A percentile compares a stretch with the other conserved stretches of the same genome.
These are phyloP conservation scores for Urostyla sp. DNA, from an alignment of 73 alveolate genomes.

Conservation along the genomic window DNA sequence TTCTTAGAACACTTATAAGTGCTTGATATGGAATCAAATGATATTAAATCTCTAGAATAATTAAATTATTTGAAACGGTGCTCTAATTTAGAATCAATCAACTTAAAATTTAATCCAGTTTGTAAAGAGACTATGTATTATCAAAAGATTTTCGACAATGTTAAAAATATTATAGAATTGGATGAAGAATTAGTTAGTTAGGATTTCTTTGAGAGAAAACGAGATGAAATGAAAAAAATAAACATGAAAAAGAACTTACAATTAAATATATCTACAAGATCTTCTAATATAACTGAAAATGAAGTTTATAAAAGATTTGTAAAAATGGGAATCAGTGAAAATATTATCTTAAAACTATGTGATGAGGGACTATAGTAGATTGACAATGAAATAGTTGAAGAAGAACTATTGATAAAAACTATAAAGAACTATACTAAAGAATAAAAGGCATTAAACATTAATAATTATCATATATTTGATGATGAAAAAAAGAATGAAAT, in stretches of 20 bases:
- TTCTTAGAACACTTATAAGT: slow-evolving; percentile 52
- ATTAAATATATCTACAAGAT: background rate
- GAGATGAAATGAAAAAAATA: slow-evolving; percentile 1
- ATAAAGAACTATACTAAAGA: slow-evolving; percentile 11
- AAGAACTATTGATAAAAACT: slow-evolving; percentile 39
- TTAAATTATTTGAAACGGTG: slow-evolving; percentile 30
- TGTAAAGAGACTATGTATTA: slow-evolving; percentile 33
- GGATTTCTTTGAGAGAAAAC: slow-evolving; percentile 33
- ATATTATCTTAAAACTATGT: slow-evolving; percentile 2
- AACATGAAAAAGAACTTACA: background rate
- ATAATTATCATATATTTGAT: too few relatives aligned
- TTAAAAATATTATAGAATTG: background rate
- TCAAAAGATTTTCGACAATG: slow-evolving; percentile 5
- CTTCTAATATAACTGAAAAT: background rate
- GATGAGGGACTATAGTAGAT: slow-evolving; percentile 32
- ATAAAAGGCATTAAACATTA: slow-evolving; percentile 36
- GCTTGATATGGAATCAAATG: slow-evolving; percentile 63
- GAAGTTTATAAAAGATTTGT: slow-evolving; percentile 6
- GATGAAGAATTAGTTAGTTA: slow-evolving; percentile 33
- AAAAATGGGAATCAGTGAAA: slow-evolving; percentile 24
- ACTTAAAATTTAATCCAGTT: slow-evolving; percentile 57
- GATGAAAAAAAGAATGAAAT: too few relatives aligned
- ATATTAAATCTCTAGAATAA: slow-evolving; percentile 29
- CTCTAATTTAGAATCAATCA: slow-evolving; percentile 4
- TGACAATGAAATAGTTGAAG: slow-evolving; percentile 52